Base-by-base conservation (phyloP, 495 filamentous ascomycete species). In the Alectoria sarmentosa region DNA sequence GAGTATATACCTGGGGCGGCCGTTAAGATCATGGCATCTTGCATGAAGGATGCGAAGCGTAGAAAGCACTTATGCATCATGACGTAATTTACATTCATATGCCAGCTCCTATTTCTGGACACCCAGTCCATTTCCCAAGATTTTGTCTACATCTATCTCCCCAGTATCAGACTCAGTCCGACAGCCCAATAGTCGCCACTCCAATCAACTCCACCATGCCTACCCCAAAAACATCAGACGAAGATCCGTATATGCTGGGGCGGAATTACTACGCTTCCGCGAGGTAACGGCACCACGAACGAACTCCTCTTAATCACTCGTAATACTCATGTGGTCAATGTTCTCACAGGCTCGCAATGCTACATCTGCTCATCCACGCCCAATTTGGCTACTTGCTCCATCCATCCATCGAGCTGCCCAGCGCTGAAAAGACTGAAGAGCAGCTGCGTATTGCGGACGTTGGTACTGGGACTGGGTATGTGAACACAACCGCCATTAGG, bases 171-270 rank as follows among this genome's bases (percentile, higher is more conserved):
- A n/a, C n/a, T n/a, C n/a, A n/a, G n/a, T n/a, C n/a, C n/a, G n/a
- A n/a, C n/a, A n/a, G n/a, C n/a, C n/a, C n/a, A n/a, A n/a, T n/a
- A n/a, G n/a, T n/a, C n/a, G n/a, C n/a, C n/a, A n/a, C n/a, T n/a
- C n/a, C n/a, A n/a, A n/a, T 4, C 10, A 39, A 39, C 38, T 14
- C 21, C 28, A 30, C 10, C 23, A 54, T 54, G 49, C 32, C 49
- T 6, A 8, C 26, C 49, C 19, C 49, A 4, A 32, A 54, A 15
- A 4, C 4, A 4, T 3, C 49, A 54, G 7, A 17, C 17, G 46
- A 63, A 2, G 61, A 63, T 34, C 19, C 52, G 14, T 66, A 66
- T 58, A 66, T 62, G 65, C 60, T 66, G 28, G 65, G 65, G 14
- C 54, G 65, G 15, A 52, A 62, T 28, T 66, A 66, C 44, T 42